A percentile compares a stretch with the other conserved stretches of the same genome.
phyloP scores from a whole-genome alignment of 768 basidiomycete species.

The Agrocybe praecox region DNA sequence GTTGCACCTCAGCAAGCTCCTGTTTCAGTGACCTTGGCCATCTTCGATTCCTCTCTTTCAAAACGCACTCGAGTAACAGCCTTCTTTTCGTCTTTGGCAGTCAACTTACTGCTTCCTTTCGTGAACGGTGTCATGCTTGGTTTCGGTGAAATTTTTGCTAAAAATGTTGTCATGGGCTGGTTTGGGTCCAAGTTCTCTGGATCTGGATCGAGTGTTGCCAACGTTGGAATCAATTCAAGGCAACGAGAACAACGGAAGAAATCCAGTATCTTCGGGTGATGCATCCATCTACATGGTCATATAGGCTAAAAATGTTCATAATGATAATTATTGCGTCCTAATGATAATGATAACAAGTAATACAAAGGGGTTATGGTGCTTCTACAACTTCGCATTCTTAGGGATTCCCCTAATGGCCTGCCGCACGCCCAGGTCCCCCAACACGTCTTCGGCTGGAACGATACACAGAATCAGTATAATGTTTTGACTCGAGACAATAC shows the following conservation, averaged over 20 bases:
- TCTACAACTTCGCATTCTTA: conserved; percentile 61
- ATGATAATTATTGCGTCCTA: conserved; percentile 6
- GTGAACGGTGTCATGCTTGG: conserved; percentile 95
- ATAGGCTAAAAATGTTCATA: background rate
- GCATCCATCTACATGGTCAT: background rate
- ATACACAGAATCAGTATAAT: conserved; percentile 6
- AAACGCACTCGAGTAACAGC: conserved; percentile 69
- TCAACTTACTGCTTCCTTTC: conserved; percentile 87
- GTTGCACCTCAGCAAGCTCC: conserved; percentile 27
- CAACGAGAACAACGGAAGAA: conserved; percentile 25
- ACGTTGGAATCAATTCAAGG: conserved; percentile 27
- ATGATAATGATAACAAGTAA: background rate
- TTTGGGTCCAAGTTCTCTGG: conserved; percentile 46
- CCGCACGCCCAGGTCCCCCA: conserved; percentile 81
- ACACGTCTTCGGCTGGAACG: conserved; percentile 69
- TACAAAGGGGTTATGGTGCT: background rate
- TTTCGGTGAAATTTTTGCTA: conserved; percentile 94
- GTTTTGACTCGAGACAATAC: background rate
- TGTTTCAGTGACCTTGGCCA: conserved; percentile 61
- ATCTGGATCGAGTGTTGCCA: conserved; percentile 39
- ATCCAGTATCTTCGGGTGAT: conserved; percentile 3
- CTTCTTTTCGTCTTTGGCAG: conserved; percentile 71
- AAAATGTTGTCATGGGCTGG: conserved; percentile 65
- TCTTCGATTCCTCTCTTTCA: conserved; percentile 72
- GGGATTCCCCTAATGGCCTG: conserved; percentile 82